phyloP scores from a whole-genome alignment of 169 alveolate species.

The Eimeria necatrix region DNA sequence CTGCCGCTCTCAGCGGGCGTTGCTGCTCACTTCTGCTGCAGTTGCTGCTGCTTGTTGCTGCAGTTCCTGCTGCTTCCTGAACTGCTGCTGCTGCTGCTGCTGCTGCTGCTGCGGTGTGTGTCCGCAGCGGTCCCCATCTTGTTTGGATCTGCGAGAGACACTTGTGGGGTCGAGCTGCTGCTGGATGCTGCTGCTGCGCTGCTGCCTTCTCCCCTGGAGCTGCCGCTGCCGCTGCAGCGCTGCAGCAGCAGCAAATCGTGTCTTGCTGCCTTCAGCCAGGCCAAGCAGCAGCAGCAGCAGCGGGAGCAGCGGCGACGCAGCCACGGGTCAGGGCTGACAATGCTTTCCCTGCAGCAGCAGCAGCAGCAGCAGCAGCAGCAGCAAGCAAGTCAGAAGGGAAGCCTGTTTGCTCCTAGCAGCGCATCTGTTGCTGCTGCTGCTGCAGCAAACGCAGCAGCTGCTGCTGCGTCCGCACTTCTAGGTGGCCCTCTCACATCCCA shows the following conservation, averaged over 20 bases:
- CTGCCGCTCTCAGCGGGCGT: not conserved
- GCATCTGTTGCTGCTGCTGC: slow-evolving; percentile 23
- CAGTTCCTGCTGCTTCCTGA: not conserved
- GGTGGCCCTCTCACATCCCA: slow-evolving; percentile 70
- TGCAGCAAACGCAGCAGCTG: slow-evolving; percentile 33
- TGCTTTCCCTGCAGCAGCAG: slow-evolving; percentile 37
- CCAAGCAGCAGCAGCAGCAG: slow-evolving; percentile 25
- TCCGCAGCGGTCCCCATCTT: slow-evolving; percentile 60
- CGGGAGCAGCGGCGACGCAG: not conserved
- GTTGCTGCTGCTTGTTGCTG: no score
- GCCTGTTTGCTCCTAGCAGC: slow-evolving; percentile 5
- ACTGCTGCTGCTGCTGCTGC: slow-evolving; percentile 24
- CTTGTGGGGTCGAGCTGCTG: slow-evolving; percentile 55
- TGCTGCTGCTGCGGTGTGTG: slow-evolving; percentile 1
- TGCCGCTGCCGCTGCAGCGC: slow-evolving; percentile 31
- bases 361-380: slow-evolving; percentile 40
- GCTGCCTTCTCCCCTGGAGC: slow-evolving; percentile 77
- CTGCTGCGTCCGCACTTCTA: slow-evolving; percentile 60
- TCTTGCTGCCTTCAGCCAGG: not conserved
- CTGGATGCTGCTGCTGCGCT: slow-evolving; percentile 48
- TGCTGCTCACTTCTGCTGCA: not conserved
- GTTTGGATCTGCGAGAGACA: slow-evolving; percentile 43
- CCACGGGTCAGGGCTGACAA: not conserved
- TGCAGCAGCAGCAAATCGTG: not conserved
- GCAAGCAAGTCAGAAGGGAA: slow-evolving; percentile 16